These are phyloP conservation scores for Schizothecium vesticola DNA, from an alignment of 495 filamentous ascomycete species.

Conservation along the genomic window DNA sequence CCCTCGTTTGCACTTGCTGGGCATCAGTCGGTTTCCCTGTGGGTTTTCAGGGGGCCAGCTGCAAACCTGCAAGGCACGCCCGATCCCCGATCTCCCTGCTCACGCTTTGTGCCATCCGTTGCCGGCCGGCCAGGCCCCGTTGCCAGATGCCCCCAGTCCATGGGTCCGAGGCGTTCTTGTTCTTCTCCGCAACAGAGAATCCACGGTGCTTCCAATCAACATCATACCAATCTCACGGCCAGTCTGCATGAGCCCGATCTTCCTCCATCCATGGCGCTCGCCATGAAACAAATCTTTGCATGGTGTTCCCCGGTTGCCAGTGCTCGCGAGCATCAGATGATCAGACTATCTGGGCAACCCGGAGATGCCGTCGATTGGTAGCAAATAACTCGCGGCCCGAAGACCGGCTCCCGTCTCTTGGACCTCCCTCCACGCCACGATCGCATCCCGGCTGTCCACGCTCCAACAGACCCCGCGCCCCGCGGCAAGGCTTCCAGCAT, in stretches of 20 bases:
- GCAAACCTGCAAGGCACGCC: slow-evolving; percentile 12
- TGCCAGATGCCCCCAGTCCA: neutral
- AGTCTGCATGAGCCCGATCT: neutral
- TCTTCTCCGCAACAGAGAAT: neutral
- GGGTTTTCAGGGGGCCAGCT: neutral
- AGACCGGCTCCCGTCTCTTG: slow-evolving; percentile 6
- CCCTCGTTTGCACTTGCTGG: neutral
- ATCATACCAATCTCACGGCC: neutral
- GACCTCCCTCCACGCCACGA: neutral
- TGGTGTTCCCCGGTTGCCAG: slow-evolving; percentile 2
- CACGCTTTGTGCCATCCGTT: neutral
- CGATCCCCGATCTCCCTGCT: slow-evolving; percentile 3
- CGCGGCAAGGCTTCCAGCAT: neutral
- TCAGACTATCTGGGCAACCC: slow-evolving; percentile 9
- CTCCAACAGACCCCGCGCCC: neutral
- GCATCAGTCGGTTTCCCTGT: neutral
- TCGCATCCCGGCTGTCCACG: neutral
- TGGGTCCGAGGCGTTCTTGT: too few relatives aligned
- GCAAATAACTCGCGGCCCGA: slow-evolving; percentile 7
- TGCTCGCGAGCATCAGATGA: neutral
- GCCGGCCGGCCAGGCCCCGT: neutral
- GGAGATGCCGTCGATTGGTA: slow-evolving; percentile 10
- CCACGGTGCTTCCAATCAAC: neutral
- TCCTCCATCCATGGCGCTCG: neutral
- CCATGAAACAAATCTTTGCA: neutral